Evolutionary conservation across 1,139 yeast species (phyloP).

Genomic region (Diutina mesorugosa): DNA sequence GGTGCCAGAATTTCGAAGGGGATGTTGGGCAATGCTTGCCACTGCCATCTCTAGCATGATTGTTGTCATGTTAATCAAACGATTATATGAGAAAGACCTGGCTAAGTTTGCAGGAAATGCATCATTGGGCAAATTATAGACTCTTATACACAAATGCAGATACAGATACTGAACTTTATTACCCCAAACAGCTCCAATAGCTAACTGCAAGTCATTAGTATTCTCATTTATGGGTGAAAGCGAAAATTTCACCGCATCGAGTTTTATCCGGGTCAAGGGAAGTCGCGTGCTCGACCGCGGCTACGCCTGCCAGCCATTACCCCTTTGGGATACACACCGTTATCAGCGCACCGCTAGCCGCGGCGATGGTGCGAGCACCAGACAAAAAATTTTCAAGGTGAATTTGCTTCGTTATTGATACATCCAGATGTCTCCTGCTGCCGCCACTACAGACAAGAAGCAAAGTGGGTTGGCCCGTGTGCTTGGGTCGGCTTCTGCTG

Average conservation of each 20-base stretch:
- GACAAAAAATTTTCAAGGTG: neutral
- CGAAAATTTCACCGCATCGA: neutral
- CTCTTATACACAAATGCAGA: neutral
- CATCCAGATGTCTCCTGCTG: conserved; percentile 19
- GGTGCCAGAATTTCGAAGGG: conserved; percentile 37
- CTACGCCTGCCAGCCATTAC: neutral
- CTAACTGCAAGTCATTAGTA: neutral
- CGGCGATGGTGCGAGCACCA: neutral
- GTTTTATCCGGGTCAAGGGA: neutral
- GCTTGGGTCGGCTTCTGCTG: conserved; percentile 95
- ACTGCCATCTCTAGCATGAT: conserved; percentile 23
- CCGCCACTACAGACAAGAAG: conserved; percentile 50
- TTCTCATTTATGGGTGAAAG: neutral
- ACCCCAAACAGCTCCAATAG: neutral
- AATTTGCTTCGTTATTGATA: neutral
- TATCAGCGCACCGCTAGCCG: neutral
- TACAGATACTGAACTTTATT: neutral
- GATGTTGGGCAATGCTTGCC: conserved; percentile 44
- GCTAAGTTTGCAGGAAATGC: conserved; percentile 2
- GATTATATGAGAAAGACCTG: neutral
- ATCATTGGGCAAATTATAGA: conserved; percentile 7
- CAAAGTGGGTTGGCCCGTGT: conserved; percentile 87
- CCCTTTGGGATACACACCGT: neutral
- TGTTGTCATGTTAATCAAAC: conserved; percentile 10
- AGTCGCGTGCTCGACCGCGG: neutral